These are phyloP conservation scores for Crithidia expoeki DNA, from an alignment of 208 protist species.

Conservation along the genomic window DNA sequence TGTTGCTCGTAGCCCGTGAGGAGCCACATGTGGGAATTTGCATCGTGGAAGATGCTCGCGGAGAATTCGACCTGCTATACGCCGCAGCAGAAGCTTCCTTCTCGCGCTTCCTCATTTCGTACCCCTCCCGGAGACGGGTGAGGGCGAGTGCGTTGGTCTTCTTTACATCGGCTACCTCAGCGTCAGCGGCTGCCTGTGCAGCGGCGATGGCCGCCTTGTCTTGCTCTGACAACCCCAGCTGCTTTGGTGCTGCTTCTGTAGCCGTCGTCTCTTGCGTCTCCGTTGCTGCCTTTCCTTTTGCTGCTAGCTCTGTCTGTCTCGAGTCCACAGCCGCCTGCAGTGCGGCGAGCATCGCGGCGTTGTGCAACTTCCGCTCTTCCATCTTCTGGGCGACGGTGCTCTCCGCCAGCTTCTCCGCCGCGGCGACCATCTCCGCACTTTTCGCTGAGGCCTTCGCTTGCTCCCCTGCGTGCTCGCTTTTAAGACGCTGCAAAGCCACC, in stretches of 20 bases:
- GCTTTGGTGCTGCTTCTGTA: neutral
- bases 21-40: slow-evolving; percentile 12
- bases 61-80: neutral
- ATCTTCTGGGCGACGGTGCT: slow-evolving; percentile 17
- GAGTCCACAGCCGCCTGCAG: slow-evolving; percentile 22
- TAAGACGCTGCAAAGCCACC: slow-evolving; percentile 13
- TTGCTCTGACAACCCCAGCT: slow-evolving; percentile 4
- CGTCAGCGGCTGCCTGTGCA: slow-evolving; percentile 27
- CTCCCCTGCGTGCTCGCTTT: slow-evolving; percentile 28
- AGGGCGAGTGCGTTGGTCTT: slow-evolving; percentile 10
- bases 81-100: slow-evolving; percentile 13
- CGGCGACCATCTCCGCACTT: slow-evolving; percentile 10
- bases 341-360: slow-evolving; percentile 23
- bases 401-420: slow-evolving; percentile 15
- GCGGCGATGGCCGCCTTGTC: slow-evolving; percentile 19
- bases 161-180: slow-evolving; percentile 19
- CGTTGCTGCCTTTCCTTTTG: slow-evolving; percentile 14
- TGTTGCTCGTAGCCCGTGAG: neutral
- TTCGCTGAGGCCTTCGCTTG: slow-evolving; percentile 24
- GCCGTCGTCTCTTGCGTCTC: neutral
- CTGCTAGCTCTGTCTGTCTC: slow-evolving; percentile 20
- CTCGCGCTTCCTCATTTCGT: slow-evolving; percentile 16
- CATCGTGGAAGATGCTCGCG: neutral
- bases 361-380: slow-evolving; percentile 13
- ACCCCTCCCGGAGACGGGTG: slow-evolving; percentile 18